A percentile compares a stretch with the other conserved stretches of the same genome.
phyloP scores from a whole-genome alignment of 2,329 filamentous ascomycete genomes.

The Colletotrichum tropicicola region DNA sequence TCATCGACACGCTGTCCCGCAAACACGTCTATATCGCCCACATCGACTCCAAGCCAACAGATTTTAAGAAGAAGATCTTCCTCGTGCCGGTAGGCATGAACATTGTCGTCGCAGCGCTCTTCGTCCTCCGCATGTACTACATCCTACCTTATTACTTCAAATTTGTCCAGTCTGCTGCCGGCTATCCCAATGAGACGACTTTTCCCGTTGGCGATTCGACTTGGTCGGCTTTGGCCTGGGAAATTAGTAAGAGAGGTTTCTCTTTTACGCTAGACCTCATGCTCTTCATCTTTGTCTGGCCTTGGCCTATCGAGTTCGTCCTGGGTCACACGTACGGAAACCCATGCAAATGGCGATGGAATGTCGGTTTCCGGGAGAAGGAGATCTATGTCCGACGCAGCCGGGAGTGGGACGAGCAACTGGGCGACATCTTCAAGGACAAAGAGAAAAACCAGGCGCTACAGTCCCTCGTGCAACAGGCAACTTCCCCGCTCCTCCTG shows the following conservation, averaged over 20 bases:
- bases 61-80: conserved; percentile 86
- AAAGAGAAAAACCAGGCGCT: conserved; percentile 64
- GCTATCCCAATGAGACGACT: conserved; percentile 71
- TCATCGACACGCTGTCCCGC: conserved; percentile 72
- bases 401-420: conserved; percentile 72
- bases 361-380: conserved; percentile 77
- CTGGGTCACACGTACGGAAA: conserved; percentile 64
- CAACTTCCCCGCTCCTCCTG: conserved; percentile 73
- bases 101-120: conserved; percentile 67
- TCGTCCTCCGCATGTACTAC: conserved; percentile 74
- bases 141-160: conserved; percentile 78
- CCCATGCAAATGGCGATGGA: conserved; percentile 78
- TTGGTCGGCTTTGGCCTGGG: conserved; percentile 63
- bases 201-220: conserved; percentile 67
- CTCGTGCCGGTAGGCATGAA: conserved; percentile 82
- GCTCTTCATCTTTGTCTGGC: conserved; percentile 73
- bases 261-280: conserved; percentile 80
- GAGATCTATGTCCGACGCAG: conserved; percentile 87
- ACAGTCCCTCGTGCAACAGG: conserved; percentile 70
- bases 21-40: conserved; percentile 85
- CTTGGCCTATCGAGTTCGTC: conserved; percentile 80
- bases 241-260: conserved; percentile 67
- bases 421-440: conserved; percentile 63
- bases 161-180: conserved; percentile 71
- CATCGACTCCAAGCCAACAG: conserved; percentile 74